phyloP scores from a whole-genome alignment of 192 early-diverging fungal genomes.

The Phycomyces blakesleeanus region DNA sequence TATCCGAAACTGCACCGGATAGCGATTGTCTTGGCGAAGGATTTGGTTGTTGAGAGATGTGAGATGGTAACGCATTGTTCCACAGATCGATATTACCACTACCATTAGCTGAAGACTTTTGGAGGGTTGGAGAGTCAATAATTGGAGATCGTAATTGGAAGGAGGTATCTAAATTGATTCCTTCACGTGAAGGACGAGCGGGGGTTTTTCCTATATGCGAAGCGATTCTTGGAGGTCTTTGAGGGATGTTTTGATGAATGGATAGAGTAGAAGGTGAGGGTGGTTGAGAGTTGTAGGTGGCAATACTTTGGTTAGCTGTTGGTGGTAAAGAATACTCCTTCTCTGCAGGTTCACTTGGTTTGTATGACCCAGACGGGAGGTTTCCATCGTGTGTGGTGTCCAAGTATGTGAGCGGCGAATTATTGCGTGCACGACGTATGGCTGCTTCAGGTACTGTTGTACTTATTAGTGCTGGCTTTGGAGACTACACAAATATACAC shows the following conservation, averaged over 20 bases:
- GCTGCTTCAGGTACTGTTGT: slow-evolving; percentile 21
- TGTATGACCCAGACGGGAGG: not conserved
- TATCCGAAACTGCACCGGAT: no score
- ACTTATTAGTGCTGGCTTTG: not conserved
- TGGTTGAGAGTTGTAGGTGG: not conserved
- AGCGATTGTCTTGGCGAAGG: no score
- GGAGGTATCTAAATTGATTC: not conserved
- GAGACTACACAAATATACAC: not conserved
- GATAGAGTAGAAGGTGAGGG: not conserved
- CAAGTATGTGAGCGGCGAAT: slow-evolving; percentile 8
- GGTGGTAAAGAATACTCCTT: not conserved
- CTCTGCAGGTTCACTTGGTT: not conserved
- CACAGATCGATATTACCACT: not conserved
- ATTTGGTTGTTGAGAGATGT: no score
- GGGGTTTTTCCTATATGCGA: not conserved
- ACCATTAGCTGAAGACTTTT: not conserved
- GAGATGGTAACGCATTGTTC: no score
- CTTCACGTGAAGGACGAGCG: not conserved
- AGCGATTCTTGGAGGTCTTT: not conserved
- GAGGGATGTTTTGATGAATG: not conserved
- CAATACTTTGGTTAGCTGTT: not conserved
- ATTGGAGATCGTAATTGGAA: not conserved
- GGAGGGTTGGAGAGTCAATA: not conserved
- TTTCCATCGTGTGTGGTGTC: not conserved
- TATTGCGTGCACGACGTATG: slow-evolving; percentile 22